Evolutionary conservation across 768 basidiomycete genomes (phyloP).

Genomic region (Pisolithus sp.): DNA sequence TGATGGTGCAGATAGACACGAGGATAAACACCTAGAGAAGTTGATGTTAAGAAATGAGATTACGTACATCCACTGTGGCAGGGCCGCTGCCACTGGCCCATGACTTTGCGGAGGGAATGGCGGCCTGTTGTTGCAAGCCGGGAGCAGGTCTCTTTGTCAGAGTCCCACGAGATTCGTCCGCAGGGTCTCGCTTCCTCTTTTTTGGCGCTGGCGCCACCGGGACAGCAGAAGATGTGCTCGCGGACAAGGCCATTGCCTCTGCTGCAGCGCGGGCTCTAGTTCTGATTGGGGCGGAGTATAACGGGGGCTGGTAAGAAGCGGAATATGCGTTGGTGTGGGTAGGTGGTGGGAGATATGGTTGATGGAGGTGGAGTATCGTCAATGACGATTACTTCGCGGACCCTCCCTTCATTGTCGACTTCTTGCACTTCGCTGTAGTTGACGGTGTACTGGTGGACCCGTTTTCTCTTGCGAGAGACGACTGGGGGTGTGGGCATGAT

Average conservation of each 20-base stretch:
- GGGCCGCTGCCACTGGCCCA: slow-evolving; percentile 64
- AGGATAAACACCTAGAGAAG: slow-evolving; percentile 21
- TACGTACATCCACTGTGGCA: slow-evolving; percentile 62
- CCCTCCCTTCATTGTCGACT: slow-evolving; percentile 68
- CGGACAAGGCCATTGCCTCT: slow-evolving; percentile 73
- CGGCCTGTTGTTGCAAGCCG: slow-evolving; percentile 45
- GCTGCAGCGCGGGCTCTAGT: slow-evolving; percentile 83
- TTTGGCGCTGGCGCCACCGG: slow-evolving; percentile 67
- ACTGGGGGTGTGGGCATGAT: slow-evolving; percentile 68
- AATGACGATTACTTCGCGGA: slow-evolving; percentile 86
- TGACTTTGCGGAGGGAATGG: slow-evolving; percentile 48
- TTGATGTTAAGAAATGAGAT: slow-evolving; percentile 7
- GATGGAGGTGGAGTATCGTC: slow-evolving; percentile 82
- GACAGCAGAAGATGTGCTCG: slow-evolving; percentile 55
- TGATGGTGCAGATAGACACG: slow-evolving; percentile 15
- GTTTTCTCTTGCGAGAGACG: slow-evolving; percentile 75
- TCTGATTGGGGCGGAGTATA: slow-evolving; percentile 69
- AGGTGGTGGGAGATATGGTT: slow-evolving; percentile 69
- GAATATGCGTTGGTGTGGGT: slow-evolving; percentile 68
- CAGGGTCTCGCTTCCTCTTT: slow-evolving; percentile 77
- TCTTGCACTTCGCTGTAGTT: slow-evolving; percentile 87
- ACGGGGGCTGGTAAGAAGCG: slow-evolving; percentile 72
- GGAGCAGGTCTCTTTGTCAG: slow-evolving; percentile 55
- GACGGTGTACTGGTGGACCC: slow-evolving; percentile 73
- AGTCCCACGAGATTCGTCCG: slow-evolving; percentile 66